Percentiles rank a stretch among this genome's conserved stretches.
phyloP scores from a whole-genome alignment of 371 early-diverging fungal species.

The Dinochytrium kinnereticum region DNA sequence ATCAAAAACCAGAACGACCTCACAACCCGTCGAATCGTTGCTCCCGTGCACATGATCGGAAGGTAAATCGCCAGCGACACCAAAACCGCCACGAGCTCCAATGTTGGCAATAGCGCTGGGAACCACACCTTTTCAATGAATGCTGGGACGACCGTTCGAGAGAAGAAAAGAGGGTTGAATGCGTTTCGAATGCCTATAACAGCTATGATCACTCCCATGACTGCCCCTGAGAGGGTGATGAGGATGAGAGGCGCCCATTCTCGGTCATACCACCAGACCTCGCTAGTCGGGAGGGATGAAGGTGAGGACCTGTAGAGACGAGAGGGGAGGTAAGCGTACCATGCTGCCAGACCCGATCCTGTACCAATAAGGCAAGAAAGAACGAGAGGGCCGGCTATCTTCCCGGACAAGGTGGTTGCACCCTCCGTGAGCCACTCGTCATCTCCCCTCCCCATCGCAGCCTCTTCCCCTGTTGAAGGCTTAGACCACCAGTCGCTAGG shows the following conservation, averaged over 20 bases:
- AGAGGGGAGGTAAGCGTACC: neutral
- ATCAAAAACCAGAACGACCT: neutral
- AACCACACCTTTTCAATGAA: conserved; percentile 2
- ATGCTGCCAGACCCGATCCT: neutral
- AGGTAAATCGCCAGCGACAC: neutral
- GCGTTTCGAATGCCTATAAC: neutral
- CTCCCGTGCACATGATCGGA: neutral
- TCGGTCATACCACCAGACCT: neutral
- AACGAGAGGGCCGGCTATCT: neutral
- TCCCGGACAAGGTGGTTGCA: neutral
- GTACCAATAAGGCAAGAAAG: neutral
- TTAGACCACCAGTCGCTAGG: neutral
- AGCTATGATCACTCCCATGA: neutral
- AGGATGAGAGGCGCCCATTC: neutral
- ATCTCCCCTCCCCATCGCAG: neutral
- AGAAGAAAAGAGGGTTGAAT: conserved; percentile 3
- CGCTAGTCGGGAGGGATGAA: neutral
- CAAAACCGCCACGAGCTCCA: conserved; percentile 1
- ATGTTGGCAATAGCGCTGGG: neutral
- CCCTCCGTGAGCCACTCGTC: neutral
- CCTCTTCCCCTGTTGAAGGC: neutral
- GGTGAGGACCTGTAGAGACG: neutral
- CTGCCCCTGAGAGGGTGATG: neutral
- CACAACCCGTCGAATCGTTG: neutral
- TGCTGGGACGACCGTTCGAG: neutral